Conservation (phyloP, 148 eudicot genomes). For the Rhododendron simsii region DNA sequence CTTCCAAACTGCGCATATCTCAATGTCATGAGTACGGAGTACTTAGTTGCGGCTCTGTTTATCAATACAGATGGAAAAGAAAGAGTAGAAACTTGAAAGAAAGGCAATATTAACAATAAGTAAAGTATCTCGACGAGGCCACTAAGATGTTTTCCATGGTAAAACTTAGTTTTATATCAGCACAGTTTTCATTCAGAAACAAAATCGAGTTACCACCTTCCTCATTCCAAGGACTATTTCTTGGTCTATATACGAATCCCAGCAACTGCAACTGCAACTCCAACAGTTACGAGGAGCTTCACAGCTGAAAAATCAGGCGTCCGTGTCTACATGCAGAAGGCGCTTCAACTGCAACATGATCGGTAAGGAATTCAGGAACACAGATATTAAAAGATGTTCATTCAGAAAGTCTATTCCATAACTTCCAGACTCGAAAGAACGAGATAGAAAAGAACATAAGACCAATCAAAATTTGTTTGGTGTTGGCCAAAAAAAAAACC, state of each 20-base stretch:
- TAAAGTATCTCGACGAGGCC: too few species aligned
- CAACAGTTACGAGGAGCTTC: slow-evolving; percentile 54
- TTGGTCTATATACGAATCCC: slow-evolving; percentile 61
- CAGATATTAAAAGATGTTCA: too few species aligned
- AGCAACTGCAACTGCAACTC: slow-evolving; percentile 70
- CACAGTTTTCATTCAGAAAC: neutral
- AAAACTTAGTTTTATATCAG: neutral
- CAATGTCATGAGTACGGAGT: neutral
- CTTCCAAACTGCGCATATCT: neutral
- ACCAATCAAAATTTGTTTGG: neutral
- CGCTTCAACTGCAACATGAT: slow-evolving; percentile 44
- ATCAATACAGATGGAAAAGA: neutral
- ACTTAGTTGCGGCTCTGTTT: neutral
- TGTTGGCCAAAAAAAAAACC: too few species aligned
- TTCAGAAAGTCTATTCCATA: too few species aligned
- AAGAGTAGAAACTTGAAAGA: slow-evolving; percentile 1
- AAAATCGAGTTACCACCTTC: neutral
- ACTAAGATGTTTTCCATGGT: neutral
- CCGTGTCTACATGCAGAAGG: slow-evolving; percentile 42
- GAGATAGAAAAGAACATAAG: neutral
- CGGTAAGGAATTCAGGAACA: neutral
- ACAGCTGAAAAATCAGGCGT: slow-evolving; percentile 24
- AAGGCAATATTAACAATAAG: neutral
- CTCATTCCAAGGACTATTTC: slow-evolving; percentile 29
- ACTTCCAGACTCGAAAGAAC: neutral